Conservation (phyloP, 345 rosid genomes). For the Nasturtium officinale region DNA sequence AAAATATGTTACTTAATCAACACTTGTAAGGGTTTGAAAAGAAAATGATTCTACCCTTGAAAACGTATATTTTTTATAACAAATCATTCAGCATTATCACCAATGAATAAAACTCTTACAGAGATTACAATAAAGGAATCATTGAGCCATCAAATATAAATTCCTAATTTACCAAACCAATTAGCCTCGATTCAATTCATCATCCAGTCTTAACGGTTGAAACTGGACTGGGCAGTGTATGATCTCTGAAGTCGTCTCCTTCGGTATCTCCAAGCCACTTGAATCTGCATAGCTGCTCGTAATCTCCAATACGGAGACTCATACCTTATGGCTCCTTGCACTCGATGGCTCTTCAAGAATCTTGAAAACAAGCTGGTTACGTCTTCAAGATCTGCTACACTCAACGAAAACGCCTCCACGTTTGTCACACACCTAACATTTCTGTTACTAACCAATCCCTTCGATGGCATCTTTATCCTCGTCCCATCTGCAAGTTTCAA, state of each 20-base stretch:
- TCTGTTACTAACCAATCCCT: slow-evolving; percentile 57
- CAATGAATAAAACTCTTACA: not conserved
- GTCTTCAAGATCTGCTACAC: slow-evolving; percentile 81
- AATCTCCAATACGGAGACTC: slow-evolving; percentile 84
- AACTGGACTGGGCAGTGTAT: slow-evolving; percentile 21
- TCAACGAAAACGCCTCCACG: slow-evolving; percentile 83
- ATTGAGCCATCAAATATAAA: not conserved
- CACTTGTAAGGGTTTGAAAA: not conserved
- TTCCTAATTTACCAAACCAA: not conserved
- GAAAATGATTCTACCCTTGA: not conserved
- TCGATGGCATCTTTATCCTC: slow-evolving; percentile 53
- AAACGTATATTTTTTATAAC: not conserved
- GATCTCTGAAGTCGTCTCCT: slow-evolving; percentile 55
- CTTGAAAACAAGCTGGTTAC: slow-evolving; percentile 70
- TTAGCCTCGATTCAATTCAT: not conserved
- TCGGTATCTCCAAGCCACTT: slow-evolving; percentile 88
- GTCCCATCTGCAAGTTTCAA: slow-evolving; percentile 53
- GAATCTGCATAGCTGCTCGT: slow-evolving; percentile 63
- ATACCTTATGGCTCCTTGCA: slow-evolving; percentile 75
- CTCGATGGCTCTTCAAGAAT: slow-evolving; percentile 55
- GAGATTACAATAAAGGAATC: not conserved
- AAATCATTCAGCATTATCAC: not conserved
- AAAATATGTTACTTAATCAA: not conserved
- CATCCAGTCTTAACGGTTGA: slow-evolving; percentile 12
- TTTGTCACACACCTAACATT: slow-evolving; percentile 67